A percentile compares a stretch with the other conserved stretches of the same genome.
Conservation (phyloP, 2,329 filamentous ascomycete species). For the Alternaria sp. region DNA sequence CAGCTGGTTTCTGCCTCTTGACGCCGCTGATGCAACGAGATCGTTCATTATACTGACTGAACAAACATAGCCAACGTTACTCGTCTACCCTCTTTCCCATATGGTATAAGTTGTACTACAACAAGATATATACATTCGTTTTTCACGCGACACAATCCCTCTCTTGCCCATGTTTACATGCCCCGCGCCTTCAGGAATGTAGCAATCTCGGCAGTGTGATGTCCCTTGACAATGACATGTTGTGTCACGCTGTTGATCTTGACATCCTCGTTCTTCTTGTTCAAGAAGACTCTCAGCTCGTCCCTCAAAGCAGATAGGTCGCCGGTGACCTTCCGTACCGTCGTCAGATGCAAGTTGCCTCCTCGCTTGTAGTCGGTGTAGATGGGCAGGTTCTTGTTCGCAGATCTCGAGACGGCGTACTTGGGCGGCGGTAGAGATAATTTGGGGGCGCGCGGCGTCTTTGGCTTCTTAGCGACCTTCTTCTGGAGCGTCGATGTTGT, state of each 20-base stretch:
- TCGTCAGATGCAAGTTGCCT: constrained; percentile 75
- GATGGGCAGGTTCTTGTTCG: constrained; percentile 73
- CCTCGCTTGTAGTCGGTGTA: constrained; percentile 78
- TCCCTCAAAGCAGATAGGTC: constrained; percentile 67
- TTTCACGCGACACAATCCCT: background rate
- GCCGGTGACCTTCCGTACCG: constrained; percentile 81
- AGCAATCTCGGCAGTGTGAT: constrained; percentile 13
- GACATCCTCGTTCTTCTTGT: constrained; percentile 62
- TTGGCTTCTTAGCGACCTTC: constrained; percentile 6
- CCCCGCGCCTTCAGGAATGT: constrained; percentile 26
- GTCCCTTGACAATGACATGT: constrained; percentile 64
- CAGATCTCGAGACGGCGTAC: constrained; percentile 77
- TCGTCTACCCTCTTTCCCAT: background rate
- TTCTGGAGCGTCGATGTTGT: constrained; percentile 15
- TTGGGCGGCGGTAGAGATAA: constrained; percentile 46
- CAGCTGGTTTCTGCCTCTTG: background rate
- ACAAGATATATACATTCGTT: background rate
- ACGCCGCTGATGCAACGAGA: background rate
- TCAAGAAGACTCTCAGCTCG: constrained; percentile 67
- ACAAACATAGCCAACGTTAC: background rate
- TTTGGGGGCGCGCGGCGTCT: constrained; percentile 1
- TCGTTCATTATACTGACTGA: background rate
- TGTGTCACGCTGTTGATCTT: constrained; percentile 68
- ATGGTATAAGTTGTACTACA: background rate
- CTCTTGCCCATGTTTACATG: constrained; percentile 10